Conservation (phyloP, 108 stramenopile species). For the Asterionellopsis glacialis region DNA sequence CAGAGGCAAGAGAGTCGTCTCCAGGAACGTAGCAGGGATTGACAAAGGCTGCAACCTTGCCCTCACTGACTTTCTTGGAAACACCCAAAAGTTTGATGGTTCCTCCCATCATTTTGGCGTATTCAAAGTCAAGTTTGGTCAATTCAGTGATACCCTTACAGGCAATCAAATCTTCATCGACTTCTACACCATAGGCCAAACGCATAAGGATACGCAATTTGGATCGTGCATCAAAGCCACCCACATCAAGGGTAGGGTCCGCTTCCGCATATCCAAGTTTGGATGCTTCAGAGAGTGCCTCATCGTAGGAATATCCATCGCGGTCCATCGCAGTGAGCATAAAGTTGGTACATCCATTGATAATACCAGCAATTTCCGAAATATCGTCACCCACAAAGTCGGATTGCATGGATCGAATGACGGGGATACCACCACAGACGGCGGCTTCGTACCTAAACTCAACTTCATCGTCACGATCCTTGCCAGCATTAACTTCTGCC, state of each 20-base stretch:
- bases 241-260: conserved; percentile 91
- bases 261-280: conserved; percentile 92
- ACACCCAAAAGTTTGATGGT: conserved; percentile 85
- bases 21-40: conserved; percentile 75
- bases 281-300: conserved; percentile 83
- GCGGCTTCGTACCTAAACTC: conserved; percentile 93
- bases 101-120: conserved; percentile 88
- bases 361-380: conserved; percentile 79
- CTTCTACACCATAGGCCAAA: conserved; percentile 82
- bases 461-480: conserved; percentile 25
- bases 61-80: conserved; percentile 48
- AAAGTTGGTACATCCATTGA: conserved; percentile 98
- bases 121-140: conserved; percentile 83
- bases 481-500: conserved; percentile 30
- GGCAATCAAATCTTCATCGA: conserved; percentile 75
- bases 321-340: conserved; percentile 97
- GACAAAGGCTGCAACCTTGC: conserved; percentile 75
- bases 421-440: conserved; percentile 96
- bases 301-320: conserved; percentile 85
- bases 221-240: conserved; percentile 86
- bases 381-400: conserved; percentile 92
- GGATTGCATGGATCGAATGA: conserved; percentile 91
- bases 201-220: conserved; percentile 87
- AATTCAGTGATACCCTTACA: conserved; percentile 84
- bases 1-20: conserved; percentile 63